phyloP scores from a whole-genome alignment of 768 basidiomycete genomes.

The Pulveroboletus frians region DNA sequence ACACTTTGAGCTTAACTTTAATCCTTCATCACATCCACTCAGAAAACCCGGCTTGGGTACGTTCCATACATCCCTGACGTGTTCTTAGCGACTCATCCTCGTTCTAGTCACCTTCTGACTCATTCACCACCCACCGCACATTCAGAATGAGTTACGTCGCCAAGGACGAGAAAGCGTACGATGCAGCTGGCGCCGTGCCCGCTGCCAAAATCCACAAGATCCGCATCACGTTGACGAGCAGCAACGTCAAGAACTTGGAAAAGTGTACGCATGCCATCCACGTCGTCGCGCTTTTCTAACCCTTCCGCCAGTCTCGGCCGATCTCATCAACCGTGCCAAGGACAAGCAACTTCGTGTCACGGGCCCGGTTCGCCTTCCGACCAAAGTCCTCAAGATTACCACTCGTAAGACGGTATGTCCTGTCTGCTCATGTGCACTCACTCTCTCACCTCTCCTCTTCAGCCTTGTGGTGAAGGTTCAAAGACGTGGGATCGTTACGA shows the following conservation, averaged over 20 bases:
- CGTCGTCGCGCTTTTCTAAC: neutral
- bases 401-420: slow-evolving; percentile 92
- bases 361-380: slow-evolving; percentile 97
- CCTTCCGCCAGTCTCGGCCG: slow-evolving; percentile 70
- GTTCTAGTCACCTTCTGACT: slow-evolving; percentile 77
- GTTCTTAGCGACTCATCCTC: neutral
- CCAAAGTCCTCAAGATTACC: slow-evolving; percentile 98
- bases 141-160: slow-evolving; percentile 94
- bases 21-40: slow-evolving; percentile 27
- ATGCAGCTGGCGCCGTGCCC: slow-evolving; percentile 85
- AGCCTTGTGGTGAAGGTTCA: slow-evolving; percentile 99
- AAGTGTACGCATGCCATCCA: slow-evolving; percentile 61
- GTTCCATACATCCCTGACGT: neutral
- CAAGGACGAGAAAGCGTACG: slow-evolving; percentile 97
- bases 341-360: slow-evolving; percentile 99
- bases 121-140: slow-evolving; percentile 32
- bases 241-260: slow-evolving; percentile 97
- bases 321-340: slow-evolving; percentile 98
- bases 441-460: slow-evolving; percentile 3
- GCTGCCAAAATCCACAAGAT: slow-evolving; percentile 97
- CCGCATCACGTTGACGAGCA: slow-evolving; percentile 96
- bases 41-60: slow-evolving; percentile 26
- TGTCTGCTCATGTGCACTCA: neutral
- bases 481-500: slow-evolving; percentile 99
- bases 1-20: slow-evolving; percentile 27